Conservation (phyloP, 768 basidiomycete species). For the Lenzites betulinus region DNA sequence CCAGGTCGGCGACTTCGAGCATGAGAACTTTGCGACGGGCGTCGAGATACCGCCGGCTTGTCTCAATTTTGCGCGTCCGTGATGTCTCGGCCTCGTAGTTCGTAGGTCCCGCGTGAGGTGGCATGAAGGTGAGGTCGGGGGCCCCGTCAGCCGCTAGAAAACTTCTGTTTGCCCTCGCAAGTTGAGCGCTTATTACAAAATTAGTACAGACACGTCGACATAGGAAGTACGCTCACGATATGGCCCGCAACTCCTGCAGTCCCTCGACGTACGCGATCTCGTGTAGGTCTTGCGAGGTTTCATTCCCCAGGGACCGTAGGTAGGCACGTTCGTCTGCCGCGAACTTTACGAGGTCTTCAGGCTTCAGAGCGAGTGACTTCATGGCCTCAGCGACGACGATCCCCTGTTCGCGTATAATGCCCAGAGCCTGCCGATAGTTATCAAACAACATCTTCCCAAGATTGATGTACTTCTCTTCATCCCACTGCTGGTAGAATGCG, state of each 20-base stretch:
- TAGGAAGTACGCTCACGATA: slow-evolving; percentile 17
- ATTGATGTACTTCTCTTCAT: slow-evolving; percentile 38
- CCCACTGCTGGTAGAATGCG: slow-evolving; percentile 36
- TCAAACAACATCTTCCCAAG: slow-evolving; percentile 29
- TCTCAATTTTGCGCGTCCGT: slow-evolving; percentile 28
- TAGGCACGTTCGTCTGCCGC: slow-evolving; percentile 29
- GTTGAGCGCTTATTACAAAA: background rate
- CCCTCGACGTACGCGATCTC: slow-evolving; percentile 36
- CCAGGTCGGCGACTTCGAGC: no score
- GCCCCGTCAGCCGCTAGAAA: background rate
- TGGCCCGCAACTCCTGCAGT: slow-evolving; percentile 24
- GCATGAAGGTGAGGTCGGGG: background rate
- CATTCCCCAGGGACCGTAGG: slow-evolving; percentile 30
- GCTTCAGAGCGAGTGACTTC: slow-evolving; percentile 15
- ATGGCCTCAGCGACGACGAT: slow-evolving; percentile 19
- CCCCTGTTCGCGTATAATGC: slow-evolving; percentile 24
- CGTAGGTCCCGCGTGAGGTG: background rate
- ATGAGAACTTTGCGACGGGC: slow-evolving; percentile 20
- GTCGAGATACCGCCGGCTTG: slow-evolving; percentile 18
- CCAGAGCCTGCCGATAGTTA: slow-evolving; percentile 36
- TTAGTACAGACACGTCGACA: background rate
- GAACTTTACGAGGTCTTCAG: slow-evolving; percentile 27
- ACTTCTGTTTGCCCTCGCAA: background rate
- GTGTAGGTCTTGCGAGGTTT: slow-evolving; percentile 29
- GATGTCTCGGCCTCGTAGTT: background rate